Percentiles rank a stretch among this genome's conserved stretches.
Conservation (phyloP, 139 green algal species). For the Protoeuglena noctilucae region DNA sequence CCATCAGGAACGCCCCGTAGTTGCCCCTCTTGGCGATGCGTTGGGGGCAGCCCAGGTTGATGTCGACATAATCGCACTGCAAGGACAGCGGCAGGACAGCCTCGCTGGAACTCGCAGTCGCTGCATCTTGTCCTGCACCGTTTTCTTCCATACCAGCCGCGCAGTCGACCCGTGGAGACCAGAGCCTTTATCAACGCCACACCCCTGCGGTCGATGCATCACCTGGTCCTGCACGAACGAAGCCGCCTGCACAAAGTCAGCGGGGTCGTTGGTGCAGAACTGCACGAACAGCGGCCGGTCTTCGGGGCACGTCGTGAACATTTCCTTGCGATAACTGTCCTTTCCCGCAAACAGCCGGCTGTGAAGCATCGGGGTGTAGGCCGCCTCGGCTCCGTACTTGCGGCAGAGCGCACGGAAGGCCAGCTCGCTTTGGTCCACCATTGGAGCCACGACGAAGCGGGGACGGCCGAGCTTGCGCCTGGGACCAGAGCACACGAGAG, state of each 20-base stretch:
- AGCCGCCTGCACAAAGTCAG: conserved; percentile 61
- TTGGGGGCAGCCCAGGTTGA: conserved; percentile 95
- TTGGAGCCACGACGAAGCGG: neutral
- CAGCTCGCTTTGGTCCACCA: conserved; percentile 41
- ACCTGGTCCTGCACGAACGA: conserved; percentile 35
- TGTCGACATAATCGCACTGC: conserved; percentile 81
- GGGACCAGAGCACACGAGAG: no score
- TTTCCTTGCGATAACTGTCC: conserved; percentile 61
- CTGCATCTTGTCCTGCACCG: no score
- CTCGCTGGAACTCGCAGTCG: no score
- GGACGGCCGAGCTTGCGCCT: neutral
- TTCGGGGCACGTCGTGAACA: conserved; percentile 60
- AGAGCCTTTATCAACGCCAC: no score
- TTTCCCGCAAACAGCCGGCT: conserved; percentile 60
- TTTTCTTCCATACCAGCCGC: no score
- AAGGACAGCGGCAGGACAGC: no score
- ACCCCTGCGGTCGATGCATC: no score
- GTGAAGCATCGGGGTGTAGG: conserved; percentile 97
- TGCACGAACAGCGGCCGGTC: conserved; percentile 87
- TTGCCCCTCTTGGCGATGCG: conserved; percentile 59
- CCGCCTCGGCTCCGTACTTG: conserved; percentile 62
- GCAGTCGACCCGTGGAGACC: no score
- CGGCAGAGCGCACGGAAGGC: conserved; percentile 82
- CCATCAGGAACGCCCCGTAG: conserved; percentile 81
- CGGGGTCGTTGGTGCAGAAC: conserved; percentile 94